Conservation (phyloP, 116 monocot species). For the Phalaenopsis hybrid region DNA sequence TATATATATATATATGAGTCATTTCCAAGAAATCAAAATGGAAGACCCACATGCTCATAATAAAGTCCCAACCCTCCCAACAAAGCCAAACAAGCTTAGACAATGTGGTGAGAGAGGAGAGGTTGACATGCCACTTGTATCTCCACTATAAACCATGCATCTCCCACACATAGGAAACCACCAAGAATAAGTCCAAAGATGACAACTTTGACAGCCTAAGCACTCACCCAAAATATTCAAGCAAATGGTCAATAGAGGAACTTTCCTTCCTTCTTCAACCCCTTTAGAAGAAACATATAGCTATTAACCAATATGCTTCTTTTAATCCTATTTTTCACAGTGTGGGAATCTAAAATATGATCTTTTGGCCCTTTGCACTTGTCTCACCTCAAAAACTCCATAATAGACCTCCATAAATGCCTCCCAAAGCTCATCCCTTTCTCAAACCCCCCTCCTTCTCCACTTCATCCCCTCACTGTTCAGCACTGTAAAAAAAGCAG, state of each 20-base stretch:
- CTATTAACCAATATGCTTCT: background rate
- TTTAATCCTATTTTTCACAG: too few relatives aligned
- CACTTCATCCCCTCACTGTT: background rate
- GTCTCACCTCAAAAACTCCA: background rate
- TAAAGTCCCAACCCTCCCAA: too few relatives aligned
- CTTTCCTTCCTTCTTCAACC: background rate
- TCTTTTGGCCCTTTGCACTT: background rate
- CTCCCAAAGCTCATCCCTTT: background rate
- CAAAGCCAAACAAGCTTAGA: too few relatives aligned
- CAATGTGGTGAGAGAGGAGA: background rate
- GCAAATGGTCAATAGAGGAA: background rate
- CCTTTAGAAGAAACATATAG: background rate
- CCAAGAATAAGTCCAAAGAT: background rate
- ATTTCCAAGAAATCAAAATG: too few relatives aligned
- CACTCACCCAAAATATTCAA: background rate
- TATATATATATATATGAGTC: too few relatives aligned
- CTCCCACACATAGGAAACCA: background rate
- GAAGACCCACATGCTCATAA: too few relatives aligned
- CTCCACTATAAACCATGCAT: background rate
- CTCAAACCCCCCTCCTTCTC: background rate
- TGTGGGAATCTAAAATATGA: background rate
- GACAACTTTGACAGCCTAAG: background rate
- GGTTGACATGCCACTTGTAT: constrained; percentile 3
- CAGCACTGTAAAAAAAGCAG: background rate
- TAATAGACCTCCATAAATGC: background rate